Base-by-base conservation (phyloP, 73 alveolate species). In the Paramecium caudatum region DNA sequence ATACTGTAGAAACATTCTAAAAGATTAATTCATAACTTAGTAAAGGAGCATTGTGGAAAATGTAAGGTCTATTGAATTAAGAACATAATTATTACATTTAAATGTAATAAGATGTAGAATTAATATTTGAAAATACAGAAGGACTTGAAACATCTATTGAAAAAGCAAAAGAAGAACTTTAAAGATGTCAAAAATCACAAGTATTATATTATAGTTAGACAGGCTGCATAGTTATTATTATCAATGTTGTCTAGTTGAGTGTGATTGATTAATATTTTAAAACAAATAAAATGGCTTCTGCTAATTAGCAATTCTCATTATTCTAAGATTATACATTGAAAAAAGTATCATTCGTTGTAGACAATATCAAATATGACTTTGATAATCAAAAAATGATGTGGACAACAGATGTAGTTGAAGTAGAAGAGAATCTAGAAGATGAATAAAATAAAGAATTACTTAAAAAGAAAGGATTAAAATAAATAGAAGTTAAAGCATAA, bases 331-430 rank as follows among this genome's bases (percentile, higher is more conserved):
- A 65, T 33, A 33, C n/a, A 4, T 23, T 65, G 12, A 65, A 32
- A 49, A 65, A 63, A 15, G 33, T 63, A 63, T 27, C 32, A 34
- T 65, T 65, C 34, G 83, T 33, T 0, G 49, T 65, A 15, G 83
- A 65, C 16, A 65, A 65, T 65, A 65, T 65, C 34, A 65, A 49
- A 65, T 65, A 65, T 32, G 83, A 65, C 10, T 65, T 65, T 33
- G 83, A 65, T 65, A 65, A 65, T 15, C 23, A 65, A 25, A 33
- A 65, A 33, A 30, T 65, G 83, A 16, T 65, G 17, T 65, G 50
- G 55, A 25, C 25, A 65, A 65, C 83, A 3, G 83, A 65, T 13
- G 47, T 65, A 1, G 39, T 65, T 4, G 47, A 65, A 12, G 83
- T 32, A 0, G 47, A 65, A 32, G 83, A 65, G 8, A 33, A 65